These are phyloP conservation scores for Taphrina deformans DNA, from an alignment of 1,139 yeast genomes.

Conservation along the genomic window DNA sequence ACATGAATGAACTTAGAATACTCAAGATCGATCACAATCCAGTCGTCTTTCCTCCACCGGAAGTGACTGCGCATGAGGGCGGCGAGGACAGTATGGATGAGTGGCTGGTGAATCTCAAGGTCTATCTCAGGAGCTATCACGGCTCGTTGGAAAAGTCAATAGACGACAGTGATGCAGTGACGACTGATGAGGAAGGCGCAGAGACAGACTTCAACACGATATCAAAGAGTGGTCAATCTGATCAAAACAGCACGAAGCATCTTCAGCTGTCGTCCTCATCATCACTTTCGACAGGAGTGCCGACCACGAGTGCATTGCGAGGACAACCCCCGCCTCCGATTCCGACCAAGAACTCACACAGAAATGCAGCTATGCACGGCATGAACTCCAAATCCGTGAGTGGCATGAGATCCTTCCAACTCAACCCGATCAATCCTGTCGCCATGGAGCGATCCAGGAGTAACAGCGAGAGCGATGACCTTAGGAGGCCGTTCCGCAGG, in stretches of 20 bases:
- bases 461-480: slow-evolving; percentile 56
- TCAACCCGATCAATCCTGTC: slow-evolving; percentile 39
- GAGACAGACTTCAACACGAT: slow-evolving; percentile 29
- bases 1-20: slow-evolving; percentile 56
- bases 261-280: slow-evolving; percentile 9
- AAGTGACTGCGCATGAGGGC: slow-evolving; percentile 44
- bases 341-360: slow-evolving; percentile 29
- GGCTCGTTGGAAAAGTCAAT: background rate
- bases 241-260: background rate
- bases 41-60: slow-evolving; percentile 54
- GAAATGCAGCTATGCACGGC: slow-evolving; percentile 21
- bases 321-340: slow-evolving; percentile 34
- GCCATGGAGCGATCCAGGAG: slow-evolving; percentile 54
- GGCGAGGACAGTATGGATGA: slow-evolving; percentile 51
- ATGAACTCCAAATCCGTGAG: slow-evolving; percentile 30
- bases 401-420: slow-evolving; percentile 32
- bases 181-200: slow-evolving; percentile 31
- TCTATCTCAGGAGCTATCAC: slow-evolving; percentile 41
- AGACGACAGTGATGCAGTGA: slow-evolving; percentile 15
- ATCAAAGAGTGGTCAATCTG: slow-evolving; percentile 17
- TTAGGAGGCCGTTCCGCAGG: slow-evolving; percentile 61
- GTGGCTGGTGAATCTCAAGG: slow-evolving; percentile 58
- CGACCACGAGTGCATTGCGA: slow-evolving; percentile 12
- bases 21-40: slow-evolving; percentile 75
- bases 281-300: slow-evolving; percentile 24